Evolutionary conservation across 2,329 filamentous ascomycete species (phyloP).

Genomic region (Xylogone sp.): DNA sequence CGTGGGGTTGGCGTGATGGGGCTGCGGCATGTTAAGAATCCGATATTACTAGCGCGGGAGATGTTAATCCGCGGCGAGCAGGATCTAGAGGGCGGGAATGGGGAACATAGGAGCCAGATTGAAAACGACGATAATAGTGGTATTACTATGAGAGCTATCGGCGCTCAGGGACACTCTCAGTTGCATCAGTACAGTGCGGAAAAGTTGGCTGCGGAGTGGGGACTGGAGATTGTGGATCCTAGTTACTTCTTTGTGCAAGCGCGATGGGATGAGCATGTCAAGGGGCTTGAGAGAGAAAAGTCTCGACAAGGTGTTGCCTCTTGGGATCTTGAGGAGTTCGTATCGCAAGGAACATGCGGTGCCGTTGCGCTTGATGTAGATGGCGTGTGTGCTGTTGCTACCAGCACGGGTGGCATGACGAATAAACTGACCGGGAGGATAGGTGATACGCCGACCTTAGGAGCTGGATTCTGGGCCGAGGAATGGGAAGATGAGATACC

Average conservation of each 20-base stretch:
- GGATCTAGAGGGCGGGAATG: constrained; percentile 47
- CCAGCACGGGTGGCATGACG: constrained; percentile 73
- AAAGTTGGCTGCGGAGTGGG: constrained; percentile 62
- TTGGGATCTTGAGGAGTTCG: constrained; percentile 61
- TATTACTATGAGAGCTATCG: constrained; percentile 1
- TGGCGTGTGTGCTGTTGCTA: constrained; percentile 67
- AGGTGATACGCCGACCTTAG: constrained; percentile 80
- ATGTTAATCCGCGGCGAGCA: constrained; percentile 65
- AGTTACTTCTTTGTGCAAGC: constrained; percentile 76
- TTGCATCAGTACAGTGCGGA: constrained; percentile 67
- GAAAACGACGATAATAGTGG: background rate
- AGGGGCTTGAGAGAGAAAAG: constrained; percentile 49
- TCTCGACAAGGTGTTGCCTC: constrained; percentile 36
- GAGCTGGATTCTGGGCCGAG: constrained; percentile 88
- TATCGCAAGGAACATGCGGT: constrained; percentile 82
- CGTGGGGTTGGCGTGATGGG: constrained; percentile 75
- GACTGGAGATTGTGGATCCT: constrained; percentile 61
- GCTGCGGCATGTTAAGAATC: constrained; percentile 71
- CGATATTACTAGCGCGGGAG: constrained; percentile 68
- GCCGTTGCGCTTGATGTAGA: constrained; percentile 76
- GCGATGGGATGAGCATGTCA: constrained; percentile 74
- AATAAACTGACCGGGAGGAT: constrained; percentile 85
- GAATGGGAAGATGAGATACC: constrained; percentile 60
- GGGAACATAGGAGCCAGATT: constrained; percentile 28
- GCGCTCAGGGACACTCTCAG: constrained; percentile 66